A percentile compares a stretch with the other conserved stretches of the same genome.
These are phyloP conservation scores for Chloris gayana DNA, from an alignment of 176 grass and related monocot species.

Conservation along the genomic window DNA sequence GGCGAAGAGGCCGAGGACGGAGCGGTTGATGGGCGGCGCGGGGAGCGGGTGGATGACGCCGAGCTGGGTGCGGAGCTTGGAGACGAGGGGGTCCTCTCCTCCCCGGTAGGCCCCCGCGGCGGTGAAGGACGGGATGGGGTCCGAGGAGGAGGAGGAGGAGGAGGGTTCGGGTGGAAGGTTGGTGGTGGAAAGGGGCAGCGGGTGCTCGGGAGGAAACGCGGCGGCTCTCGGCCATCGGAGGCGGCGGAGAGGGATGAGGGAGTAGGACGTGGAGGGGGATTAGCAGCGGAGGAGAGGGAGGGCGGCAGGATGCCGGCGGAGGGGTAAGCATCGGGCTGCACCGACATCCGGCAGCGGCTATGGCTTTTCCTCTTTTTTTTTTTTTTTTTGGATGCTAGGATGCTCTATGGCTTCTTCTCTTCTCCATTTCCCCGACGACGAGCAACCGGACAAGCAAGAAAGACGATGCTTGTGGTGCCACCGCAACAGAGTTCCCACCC, in stretches of 20 bases:
- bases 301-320: conserved; percentile 42
- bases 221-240: conserved; percentile 8
- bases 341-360: conserved; percentile 50
- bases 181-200: neutral
- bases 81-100: conserved; percentile 79
- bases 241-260: neutral
- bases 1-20: conserved; percentile 77
- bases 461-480: too few relatives aligned
- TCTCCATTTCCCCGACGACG: too few relatives aligned
- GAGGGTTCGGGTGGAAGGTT: neutral
- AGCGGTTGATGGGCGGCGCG: conserved; percentile 62
- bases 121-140: neutral
- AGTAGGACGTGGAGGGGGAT: conserved; percentile 7
- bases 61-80: conserved; percentile 89
- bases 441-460: too few relatives aligned
- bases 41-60: conserved; percentile 94
- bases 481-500: too few relatives aligned
- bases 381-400: too few relatives aligned
- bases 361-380: neutral
- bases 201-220: conserved; percentile 7
- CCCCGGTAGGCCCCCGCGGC: conserved; percentile 39
- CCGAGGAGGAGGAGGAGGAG: neutral
- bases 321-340: conserved; percentile 54
- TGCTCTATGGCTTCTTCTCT: too few relatives aligned
- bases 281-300: neutral